Evolutionary conservation across 1,284 basidiomycete genomes (phyloP), one percentile per base, ranked within the genome.

Genomic region (Leccinum holopus): DNA sequence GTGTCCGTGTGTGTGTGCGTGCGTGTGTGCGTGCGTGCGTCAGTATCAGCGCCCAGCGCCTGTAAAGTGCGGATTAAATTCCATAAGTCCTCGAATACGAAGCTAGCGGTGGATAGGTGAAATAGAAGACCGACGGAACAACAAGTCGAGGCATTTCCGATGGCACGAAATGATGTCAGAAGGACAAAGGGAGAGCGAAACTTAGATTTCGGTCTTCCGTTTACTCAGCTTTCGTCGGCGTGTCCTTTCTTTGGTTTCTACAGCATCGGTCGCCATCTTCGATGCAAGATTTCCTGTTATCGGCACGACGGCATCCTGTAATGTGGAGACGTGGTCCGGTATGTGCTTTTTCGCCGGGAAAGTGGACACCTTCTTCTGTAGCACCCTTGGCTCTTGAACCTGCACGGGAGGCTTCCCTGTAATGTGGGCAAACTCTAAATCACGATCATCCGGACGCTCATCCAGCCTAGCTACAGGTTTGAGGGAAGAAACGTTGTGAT

Each of bases 181-280:
- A 60, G 57, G 57, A 51, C 41, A 41, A 58, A 68, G 62, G 53
- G 55, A 52, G 59, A 51, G 44, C 60, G 56, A 62, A 74, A 63
- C 60, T 74, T 58, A 71, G 59, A 57, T 59, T 65, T 72, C 65
- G 59, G 59, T 59, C 66, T 67, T 74, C 68, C 72, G 75, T 68
- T 74, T 74, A 67, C 74, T 74, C 64, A 74, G 61, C 64, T 54
- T 76, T 70, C 72, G 73, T 58, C 74, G 72, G 64, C 67, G 74
- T 52, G 59, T 58, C 65, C 58, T 66, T 64, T 73, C 69, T 63
- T 67, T 73, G 33, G 55, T 60, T 59, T 63, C 65, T 57, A 67
- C 64, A 35, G 11, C 54, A 51, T 70, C 72, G n/a, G 65, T 63
- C 37, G 14, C 66, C 66, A 44, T 44, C 58, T 65, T 65, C 35